Percentiles rank a stretch among this genome's conserved stretches.
phyloP scores from a whole-genome alignment of 2,329 filamentous ascomycete species.

The Xenosphaeropsis pyriputrescens region DNA sequence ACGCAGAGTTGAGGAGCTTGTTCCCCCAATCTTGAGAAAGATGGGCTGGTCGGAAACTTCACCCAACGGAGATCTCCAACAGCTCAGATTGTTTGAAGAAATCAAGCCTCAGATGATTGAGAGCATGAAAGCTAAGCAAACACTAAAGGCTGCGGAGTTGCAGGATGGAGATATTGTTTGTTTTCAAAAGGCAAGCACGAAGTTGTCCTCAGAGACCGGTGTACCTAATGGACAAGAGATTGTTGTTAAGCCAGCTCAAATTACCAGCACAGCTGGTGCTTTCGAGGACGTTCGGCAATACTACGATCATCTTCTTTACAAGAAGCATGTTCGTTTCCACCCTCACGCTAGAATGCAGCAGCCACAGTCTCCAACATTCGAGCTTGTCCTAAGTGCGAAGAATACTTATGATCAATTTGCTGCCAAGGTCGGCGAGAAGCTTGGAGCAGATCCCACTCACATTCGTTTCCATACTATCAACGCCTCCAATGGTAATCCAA shows the following conservation, averaged over 20 bases:
- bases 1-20: conserved; percentile 76
- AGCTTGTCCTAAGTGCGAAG: conserved; percentile 69
- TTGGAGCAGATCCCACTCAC: conserved; percentile 71
- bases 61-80: conserved; percentile 40
- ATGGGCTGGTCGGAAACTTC: conserved; percentile 79
- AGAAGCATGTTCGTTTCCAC: conserved; percentile 64
- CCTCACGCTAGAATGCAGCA: conserved; percentile 47
- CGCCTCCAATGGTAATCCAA: conserved; percentile 59
- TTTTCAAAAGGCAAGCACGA: conserved; percentile 57
- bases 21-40: conserved; percentile 59
- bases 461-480: conserved; percentile 85
- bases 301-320: conserved; percentile 87
- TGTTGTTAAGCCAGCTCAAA: too few relatives aligned
- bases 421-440: conserved; percentile 64
- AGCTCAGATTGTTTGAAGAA: conserved; percentile 75
- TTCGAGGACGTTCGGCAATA: conserved; percentile 67
- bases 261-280: conserved; percentile 24
- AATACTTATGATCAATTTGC: conserved; percentile 81
- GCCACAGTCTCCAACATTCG: conserved; percentile 46
- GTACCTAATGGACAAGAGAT: conserved; percentile 9
- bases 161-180: conserved; percentile 96
- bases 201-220: conserved; percentile 21
- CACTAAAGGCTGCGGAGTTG: conserved; percentile 80
- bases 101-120: conserved; percentile 99
- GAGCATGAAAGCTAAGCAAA: conserved; percentile 78